Base-by-base conservation (phyloP, 495 filamentous ascomycete species). In the Talaromyces thailandensis region DNA sequence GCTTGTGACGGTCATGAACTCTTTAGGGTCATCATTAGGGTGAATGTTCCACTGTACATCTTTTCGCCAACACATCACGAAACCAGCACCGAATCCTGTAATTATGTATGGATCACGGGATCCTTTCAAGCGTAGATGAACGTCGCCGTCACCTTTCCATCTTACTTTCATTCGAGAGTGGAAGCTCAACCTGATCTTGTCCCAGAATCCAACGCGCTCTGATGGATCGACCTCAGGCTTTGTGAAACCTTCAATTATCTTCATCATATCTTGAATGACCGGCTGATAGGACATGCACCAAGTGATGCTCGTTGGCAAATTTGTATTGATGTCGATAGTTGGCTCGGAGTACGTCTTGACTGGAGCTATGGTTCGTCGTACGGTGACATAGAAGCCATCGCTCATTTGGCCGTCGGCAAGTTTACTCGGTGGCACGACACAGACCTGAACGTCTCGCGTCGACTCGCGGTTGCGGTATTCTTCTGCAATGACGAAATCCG, bases 181-280 rank as follows among this genome's bases (percentile, higher is more conserved):
- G 70, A 96, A 92, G 67, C 87, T 92, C 18, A 99, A 81, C 63
- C 94, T 80, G 32, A 99, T 96, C 79, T 99, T 99, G 72, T 99
- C 94, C 94, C 94, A 99, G 77, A 99, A 99, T 7, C 94, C 94
- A 55, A 91, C 90, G 50, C 90, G 84, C 45, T 99, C 94, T 1
- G 93, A 97, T 5, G 90, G 89, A 73, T 98, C 94, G 43, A 96
- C 79, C 65, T 95, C 92, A 4, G 91, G 90, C 66, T 98, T 99
- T 9, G 93, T 96, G 75, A 99, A 96, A 0, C 89, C 89, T 77
- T 99, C 94, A 62, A 99, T 91, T 25, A 95, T 91, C 85, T 98
- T 96, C 94, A 99, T 99, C 90, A 97, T 96, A 68, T 99, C 94
- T 73, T 99, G 94, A 60, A 99, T 97, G 11, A 93, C 95, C 26